phyloP scores from a whole-genome alignment of 2,329 filamentous ascomycete species.

The Alternaria consortialis region DNA sequence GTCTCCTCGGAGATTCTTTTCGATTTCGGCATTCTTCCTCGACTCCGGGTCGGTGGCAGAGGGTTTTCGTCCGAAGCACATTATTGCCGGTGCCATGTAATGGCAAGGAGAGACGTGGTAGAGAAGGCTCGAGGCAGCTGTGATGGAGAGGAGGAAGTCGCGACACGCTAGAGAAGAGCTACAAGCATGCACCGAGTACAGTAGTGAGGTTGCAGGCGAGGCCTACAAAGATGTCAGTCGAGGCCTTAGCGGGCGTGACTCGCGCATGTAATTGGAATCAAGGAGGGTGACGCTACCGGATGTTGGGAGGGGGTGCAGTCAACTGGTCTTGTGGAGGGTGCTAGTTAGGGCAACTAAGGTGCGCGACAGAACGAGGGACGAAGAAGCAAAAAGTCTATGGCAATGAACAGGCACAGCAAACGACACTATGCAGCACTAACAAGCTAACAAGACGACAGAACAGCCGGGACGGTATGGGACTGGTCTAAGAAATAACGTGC shows the following conservation, averaged over 20 bases:
- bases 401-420: background rate
- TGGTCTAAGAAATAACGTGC: conserved; percentile 18
- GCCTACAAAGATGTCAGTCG: background rate
- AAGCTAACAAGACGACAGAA: background rate
- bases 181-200: conserved; percentile 9
- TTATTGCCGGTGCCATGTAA: conserved; percentile 54
- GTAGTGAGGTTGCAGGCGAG: conserved; percentile 7
- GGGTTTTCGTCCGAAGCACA: conserved; percentile 63
- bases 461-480: conserved; percentile 9
- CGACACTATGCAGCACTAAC: conserved; percentile 1
- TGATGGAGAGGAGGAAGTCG: conserved; percentile 9
- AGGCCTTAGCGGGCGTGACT: conserved; percentile 5
- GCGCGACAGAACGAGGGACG: conserved; percentile 11
- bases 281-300: conserved; percentile 20
- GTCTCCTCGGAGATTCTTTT: conserved; percentile 84
- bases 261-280: conserved; percentile 4
- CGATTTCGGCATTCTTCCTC: conserved; percentile 74
- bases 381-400: conserved; percentile 11
- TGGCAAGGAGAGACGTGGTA: background rate
- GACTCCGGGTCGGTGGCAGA: conserved; percentile 58
- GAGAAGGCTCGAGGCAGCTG: conserved; percentile 12
- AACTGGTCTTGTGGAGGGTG: background rate
- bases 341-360: conserved; percentile 2
- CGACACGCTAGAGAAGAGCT: conserved; percentile 10
- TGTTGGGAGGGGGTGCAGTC: conserved; percentile 16